Evolutionary conservation across 2,329 filamentous ascomycete species (phyloP), one percentile per base, ranked within the genome.

Genomic region (Beauveria varroae): DNA sequence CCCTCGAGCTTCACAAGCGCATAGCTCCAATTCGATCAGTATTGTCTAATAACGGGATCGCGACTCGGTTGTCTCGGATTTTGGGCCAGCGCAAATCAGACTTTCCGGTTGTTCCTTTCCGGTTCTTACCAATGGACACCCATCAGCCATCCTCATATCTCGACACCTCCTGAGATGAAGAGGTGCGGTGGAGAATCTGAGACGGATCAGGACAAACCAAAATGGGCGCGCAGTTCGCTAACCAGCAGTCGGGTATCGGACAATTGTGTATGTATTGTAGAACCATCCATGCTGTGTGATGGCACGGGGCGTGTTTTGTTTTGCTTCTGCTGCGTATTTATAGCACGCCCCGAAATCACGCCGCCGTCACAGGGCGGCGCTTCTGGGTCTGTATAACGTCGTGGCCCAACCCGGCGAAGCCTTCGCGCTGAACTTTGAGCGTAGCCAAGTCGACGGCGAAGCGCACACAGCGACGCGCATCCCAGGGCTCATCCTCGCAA

Each of bases 371-470:
- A 26, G 50, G 37, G 14, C 8, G 28, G 37, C 50, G 50, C 41
- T 44, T 41, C 34, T 30, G 5, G 30, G 22, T 16, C 5, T 28
- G 22, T 18, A 43, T 10, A 41, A 70, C 68, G 64, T 71, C 68
- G 65, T 63, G 64, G 55, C 69, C 78, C 65, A 88, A 74, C 34
- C 79, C 78, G 60, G 72, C 72, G 70, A 91, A 90, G 5, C 88
- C 88, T 66, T 89, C 85, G 64, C 81, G 82, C 64, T 82, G 76
- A 49, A 91, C 84, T 72, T 91, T 91, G 63, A 79, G 76, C 46
- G 86, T 87, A 57, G 88, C 88, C 69, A 91, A 71, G 62, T 81
- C 77, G 65, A 87, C 88, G 52, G 86, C 86, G 72, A 89, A 88
- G 37, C 68, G 71, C 63, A 89, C 70, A 67, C 79, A 83, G 61